Base-by-base conservation (phyloP, 495 filamentous ascomycete species). In the Umbilicaria muhlenbergii region DNA sequence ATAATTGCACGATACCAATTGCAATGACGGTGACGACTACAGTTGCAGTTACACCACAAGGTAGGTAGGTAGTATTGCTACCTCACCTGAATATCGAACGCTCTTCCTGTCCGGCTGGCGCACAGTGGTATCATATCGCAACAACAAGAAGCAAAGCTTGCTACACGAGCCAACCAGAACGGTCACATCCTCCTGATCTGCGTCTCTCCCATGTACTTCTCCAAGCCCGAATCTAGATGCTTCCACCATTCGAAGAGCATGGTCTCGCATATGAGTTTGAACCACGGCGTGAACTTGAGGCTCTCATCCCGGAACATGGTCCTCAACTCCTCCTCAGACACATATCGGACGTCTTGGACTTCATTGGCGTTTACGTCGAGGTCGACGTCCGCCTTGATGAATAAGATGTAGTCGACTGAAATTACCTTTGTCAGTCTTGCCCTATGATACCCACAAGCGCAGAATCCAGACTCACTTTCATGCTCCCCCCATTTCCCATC, bases 191-290 rank as follows among this genome's bases (percentile, higher is more conserved):
- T 77, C 38, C 84, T 75, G 49, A 98, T 96, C 54, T 83, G 67
- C 57, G 72, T 80, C 67, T 96, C 87, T 49, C 80, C 78, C 62
- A 69, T 74, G 66, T 91, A 95, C 65, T 81, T 81, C 42, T 93
- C 86, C 50, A 96, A 65, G 5, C 79, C 71, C 19, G 71, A 68
- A 47, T 87, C 81, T 31, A 96, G 74, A 60, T 87, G 80, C 53
- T 78, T 74, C 91, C 91, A 99, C 91, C 91, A 99, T 60, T 96
- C 87, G 54, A 92, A 96, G 36, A 99, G 75, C 86, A 96, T 83
- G 41, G 84, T 86, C 51, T 95, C 63, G 70, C 92, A 99, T 57
- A 99, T 96, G 50, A 99, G 77, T 73, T 94, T 94, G 70, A 99
- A 99, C 91, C 91, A 99, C 1, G 91, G 91, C 6, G 91, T 99